These are phyloP conservation scores for Penicillium nordicum DNA, from an alignment of 2,329 filamentous ascomycete genomes.

Conservation along the genomic window DNA sequence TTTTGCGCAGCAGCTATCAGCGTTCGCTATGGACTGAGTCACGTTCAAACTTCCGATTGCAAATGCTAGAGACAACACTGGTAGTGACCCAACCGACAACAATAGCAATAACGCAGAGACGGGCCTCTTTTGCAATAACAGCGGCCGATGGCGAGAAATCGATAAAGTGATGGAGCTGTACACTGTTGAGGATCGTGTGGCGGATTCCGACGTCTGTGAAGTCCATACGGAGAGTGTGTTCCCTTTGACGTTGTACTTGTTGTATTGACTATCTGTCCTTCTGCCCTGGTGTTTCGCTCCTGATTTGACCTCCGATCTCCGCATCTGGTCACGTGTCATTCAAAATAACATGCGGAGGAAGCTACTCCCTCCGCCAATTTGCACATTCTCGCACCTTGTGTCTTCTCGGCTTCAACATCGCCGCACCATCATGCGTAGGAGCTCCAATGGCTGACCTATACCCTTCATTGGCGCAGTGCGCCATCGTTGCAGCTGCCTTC, in stretches of 20 bases:
- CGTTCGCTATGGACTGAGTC: constrained; percentile 9
- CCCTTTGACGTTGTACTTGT: constrained; percentile 1
- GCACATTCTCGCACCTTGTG: background rate
- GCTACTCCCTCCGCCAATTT: background rate
- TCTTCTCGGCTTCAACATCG: constrained; percentile 3
- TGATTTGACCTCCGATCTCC: constrained; percentile 28
- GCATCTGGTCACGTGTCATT: constrained; percentile 18
- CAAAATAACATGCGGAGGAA: constrained; percentile 13
- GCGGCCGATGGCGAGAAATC: constrained; percentile 50
- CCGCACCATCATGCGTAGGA: constrained; percentile 24
- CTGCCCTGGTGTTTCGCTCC: constrained; percentile 11
- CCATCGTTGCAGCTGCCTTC: constrained; percentile 18
- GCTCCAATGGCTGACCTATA: constrained; percentile 70
- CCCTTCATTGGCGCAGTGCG: constrained; percentile 55
- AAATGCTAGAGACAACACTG: constrained; percentile 36
- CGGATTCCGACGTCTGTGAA: constrained; percentile 44
- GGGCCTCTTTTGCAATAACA: constrained; percentile 50
- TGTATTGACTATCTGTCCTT: constrained; percentile 25
- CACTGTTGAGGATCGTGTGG: constrained; percentile 43
- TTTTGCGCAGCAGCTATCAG: constrained; percentile 4
- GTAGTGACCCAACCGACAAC: constrained; percentile 48
- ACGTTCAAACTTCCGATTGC: constrained; percentile 18
- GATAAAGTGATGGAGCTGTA: constrained; percentile 51
- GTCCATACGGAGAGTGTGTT: constrained; percentile 30
- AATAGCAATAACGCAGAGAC: constrained; percentile 49